Evolutionary conservation across 2,329 filamentous ascomycete species (phyloP), one percentile per base, ranked within the genome.

Genomic region (Exserohilum turcica): DNA sequence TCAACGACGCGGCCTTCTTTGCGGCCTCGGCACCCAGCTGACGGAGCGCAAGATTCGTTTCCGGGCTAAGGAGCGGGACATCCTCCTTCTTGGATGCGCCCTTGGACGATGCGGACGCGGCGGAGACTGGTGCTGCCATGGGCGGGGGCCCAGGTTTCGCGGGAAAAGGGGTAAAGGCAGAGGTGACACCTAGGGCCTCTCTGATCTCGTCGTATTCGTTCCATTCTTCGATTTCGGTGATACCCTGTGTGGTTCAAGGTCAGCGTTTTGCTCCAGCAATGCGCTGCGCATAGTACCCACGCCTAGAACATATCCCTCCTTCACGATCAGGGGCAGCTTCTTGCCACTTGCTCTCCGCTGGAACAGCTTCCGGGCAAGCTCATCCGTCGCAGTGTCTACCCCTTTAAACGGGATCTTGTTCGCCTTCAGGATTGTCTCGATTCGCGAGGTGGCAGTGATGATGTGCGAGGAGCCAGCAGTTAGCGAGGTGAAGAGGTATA

Each of bases 151-250:
- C 45, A 29, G 67, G 61, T 38, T 67, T 68, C 49, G 73, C 54
- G 63, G 71, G 58, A 63, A 66, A 72, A 16, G 67, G 67, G 55
- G 74, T 63, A 37, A 71, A 64, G 19, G 61, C 57, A 8, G 61
- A 48, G 28, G 65, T 66, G n/a, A 68, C 61, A n/a, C 80, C 81
- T 65, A 97, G 86, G 66, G 93, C 89, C 76, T 93, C 86, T 75
- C 92, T 91, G 57, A 99, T 84, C 77, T 97, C 93, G 76, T 92
- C 92, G 76, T 95, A 97, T 75, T 99, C 94, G 79, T 99, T 99
- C 94, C 93, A 97, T 73, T 99, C 94, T 77, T 99, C 94, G 59
- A 97, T 86, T 76, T 97, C 88, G 60, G 93, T 89, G 43, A 97
- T 83, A 73, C 97, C 94, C 92, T 97, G 21, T 7, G 18, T 16